These are phyloP conservation scores for Cadophora gregata DNA, from an alignment of 2,329 filamentous ascomycete genomes.

Conservation along the genomic window DNA sequence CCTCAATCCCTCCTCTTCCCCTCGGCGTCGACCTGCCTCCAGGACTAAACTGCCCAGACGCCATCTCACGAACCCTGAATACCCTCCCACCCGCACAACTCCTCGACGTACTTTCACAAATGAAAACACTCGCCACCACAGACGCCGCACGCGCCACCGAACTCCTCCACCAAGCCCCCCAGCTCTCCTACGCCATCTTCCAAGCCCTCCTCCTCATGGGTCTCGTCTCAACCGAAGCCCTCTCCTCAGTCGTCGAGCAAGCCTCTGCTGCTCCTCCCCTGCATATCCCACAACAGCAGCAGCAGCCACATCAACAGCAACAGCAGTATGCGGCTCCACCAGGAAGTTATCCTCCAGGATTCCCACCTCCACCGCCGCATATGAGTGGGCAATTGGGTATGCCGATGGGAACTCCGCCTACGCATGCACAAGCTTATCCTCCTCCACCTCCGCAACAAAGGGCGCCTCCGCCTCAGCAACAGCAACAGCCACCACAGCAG, in stretches of 20 bases:
- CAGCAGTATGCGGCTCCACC: constrained; percentile 34
- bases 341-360: constrained; percentile 46
- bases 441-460: constrained; percentile 34
- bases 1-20: constrained; percentile 79
- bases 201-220: constrained; percentile 93
- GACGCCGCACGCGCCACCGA: constrained; percentile 86
- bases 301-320: constrained; percentile 31
- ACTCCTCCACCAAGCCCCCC: constrained; percentile 85
- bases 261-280: constrained; percentile 51
- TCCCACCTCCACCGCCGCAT: constrained; percentile 48
- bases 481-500: constrained; percentile 48
- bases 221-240: constrained; percentile 83
- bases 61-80: constrained; percentile 88
- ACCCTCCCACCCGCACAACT: constrained; percentile 87
- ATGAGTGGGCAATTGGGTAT: constrained; percentile 46
- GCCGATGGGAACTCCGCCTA: constrained; percentile 53
- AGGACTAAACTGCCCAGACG: constrained; percentile 83
- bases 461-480: constrained; percentile 50
- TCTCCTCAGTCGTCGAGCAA: constrained; percentile 78
- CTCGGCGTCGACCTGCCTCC: constrained; percentile 83
- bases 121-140: constrained; percentile 85
- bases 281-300: constrained; percentile 38
- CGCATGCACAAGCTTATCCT: constrained; percentile 47
- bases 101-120: constrained; percentile 90
- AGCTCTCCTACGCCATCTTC: constrained; percentile 93